phyloP scores from a whole-genome alignment of 805 yeast species.

The Candida sithepensis region DNA sequence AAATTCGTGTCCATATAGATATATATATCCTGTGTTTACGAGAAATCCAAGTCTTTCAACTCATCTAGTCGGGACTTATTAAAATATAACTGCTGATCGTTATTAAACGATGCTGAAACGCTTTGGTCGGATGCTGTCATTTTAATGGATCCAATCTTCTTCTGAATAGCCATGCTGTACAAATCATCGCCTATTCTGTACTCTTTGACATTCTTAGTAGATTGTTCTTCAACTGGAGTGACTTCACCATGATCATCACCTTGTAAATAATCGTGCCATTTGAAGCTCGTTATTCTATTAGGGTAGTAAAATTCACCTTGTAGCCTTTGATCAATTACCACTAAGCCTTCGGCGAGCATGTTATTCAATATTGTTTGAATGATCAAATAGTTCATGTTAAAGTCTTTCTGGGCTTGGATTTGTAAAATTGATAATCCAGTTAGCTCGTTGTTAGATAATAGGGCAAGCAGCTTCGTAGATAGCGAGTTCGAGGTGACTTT shows the following conservation, averaged over 20 bases:
- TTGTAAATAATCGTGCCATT: slow-evolving; percentile 16
- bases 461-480: slow-evolving; percentile 17
- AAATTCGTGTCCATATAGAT: not conserved
- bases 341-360: slow-evolving; percentile 21
- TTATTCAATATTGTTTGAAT: slow-evolving; percentile 25
- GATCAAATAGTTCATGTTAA: slow-evolving; percentile 29
- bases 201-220: too few relatives aligned
- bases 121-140: not conserved
- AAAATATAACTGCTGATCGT: not conserved
- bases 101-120: not conserved
- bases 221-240: too few relatives aligned
- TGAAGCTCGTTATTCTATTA: slow-evolving; percentile 23
- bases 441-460: slow-evolving; percentile 9
- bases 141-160: not conserved
- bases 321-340: slow-evolving; percentile 27
- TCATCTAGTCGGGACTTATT: slow-evolving; percentile 9
- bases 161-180: not conserved
- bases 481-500: slow-evolving; percentile 21
- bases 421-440: slow-evolving; percentile 28
- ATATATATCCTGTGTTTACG: not conserved
- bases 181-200: not conserved
- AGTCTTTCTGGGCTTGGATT: slow-evolving; percentile 22
- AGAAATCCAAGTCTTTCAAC: slow-evolving; percentile 9
- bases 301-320: slow-evolving; percentile 30
- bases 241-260: slow-evolving; percentile 3